A percentile compares a stretch with the other conserved stretches of the same genome.
phyloP scores from a whole-genome alignment of 2,329 filamentous ascomycete genomes.

The Colletotrichum liriopes region DNA sequence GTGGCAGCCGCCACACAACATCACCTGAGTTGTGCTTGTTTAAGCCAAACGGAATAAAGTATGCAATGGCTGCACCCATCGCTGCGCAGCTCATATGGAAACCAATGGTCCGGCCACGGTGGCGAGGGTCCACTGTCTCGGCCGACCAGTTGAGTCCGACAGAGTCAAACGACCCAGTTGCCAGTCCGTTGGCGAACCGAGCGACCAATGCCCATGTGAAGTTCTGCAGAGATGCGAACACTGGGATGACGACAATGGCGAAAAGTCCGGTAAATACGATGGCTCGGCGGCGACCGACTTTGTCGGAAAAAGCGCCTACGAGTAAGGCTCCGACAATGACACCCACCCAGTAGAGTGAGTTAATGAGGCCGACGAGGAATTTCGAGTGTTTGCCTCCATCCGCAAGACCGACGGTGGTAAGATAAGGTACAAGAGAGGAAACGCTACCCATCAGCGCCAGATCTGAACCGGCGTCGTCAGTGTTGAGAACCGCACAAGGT shows the following conservation, averaged over 20 bases:
- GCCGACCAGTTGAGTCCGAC: constrained; percentile 22
- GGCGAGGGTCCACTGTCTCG: constrained; percentile 10
- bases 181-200: constrained; percentile 6
- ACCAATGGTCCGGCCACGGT: constrained; percentile 1
- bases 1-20: constrained; percentile 7
- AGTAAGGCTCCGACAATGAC: constrained; percentile 18
- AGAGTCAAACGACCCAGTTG: constrained; percentile 13
- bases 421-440: not conserved
- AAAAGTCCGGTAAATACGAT: not conserved
- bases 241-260: not conserved
- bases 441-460: not conserved
- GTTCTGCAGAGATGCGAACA: constrained; percentile 12
- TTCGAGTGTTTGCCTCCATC: not conserved
- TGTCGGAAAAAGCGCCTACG: constrained; percentile 8
- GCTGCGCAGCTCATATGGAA: constrained; percentile 10
- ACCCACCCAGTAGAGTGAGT: constrained; percentile 15
- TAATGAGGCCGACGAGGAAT: constrained; percentile 13
- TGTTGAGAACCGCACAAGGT: no score
- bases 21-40: constrained; percentile 6
- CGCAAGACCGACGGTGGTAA: constrained; percentile 7
- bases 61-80: constrained; percentile 6
- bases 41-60: constrained; percentile 8
- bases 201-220: not conserved
- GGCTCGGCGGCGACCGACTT: constrained; percentile 12
- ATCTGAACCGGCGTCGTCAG: no score